These are phyloP conservation scores for Arabidopsis thaliana DNA, from an alignment of 345 rosid species.

Conservation along the genomic window TAIR10.1 NC_003074.8:3043001-3043500, in stretches of 20 bases:
- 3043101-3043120: slow-evolving; percentile 81
- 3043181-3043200: slow-evolving; percentile 95
- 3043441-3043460: slow-evolving; percentile 84
- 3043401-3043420: slow-evolving; percentile 89
- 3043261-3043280: slow-evolving; percentile 92
- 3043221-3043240: slow-evolving; percentile 84
- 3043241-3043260: slow-evolving; percentile 80
- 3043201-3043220: slow-evolving; percentile 89
- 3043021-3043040: slow-evolving; percentile 92
- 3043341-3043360: slow-evolving; percentile 92
- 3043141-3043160: slow-evolving; percentile 89
- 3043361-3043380: slow-evolving; percentile 77
- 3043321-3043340: slow-evolving; percentile 81
- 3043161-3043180: slow-evolving; percentile 82
- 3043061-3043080: slow-evolving; percentile 94
- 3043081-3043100: slow-evolving; percentile 92
- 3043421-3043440: slow-evolving; percentile 88
- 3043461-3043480: slow-evolving; percentile 85
- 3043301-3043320: slow-evolving; percentile 53
- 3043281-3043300: slow-evolving; percentile 90
- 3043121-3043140: slow-evolving; percentile 97
- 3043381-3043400: slow-evolving; percentile 77
- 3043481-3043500: slow-evolving; percentile 78
- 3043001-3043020: slow-evolving; percentile 93
- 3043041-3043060: slow-evolving; percentile 90